Base-by-base conservation (phyloP, 73 alveolate species). In the Blepharisma japonicum region DNA sequence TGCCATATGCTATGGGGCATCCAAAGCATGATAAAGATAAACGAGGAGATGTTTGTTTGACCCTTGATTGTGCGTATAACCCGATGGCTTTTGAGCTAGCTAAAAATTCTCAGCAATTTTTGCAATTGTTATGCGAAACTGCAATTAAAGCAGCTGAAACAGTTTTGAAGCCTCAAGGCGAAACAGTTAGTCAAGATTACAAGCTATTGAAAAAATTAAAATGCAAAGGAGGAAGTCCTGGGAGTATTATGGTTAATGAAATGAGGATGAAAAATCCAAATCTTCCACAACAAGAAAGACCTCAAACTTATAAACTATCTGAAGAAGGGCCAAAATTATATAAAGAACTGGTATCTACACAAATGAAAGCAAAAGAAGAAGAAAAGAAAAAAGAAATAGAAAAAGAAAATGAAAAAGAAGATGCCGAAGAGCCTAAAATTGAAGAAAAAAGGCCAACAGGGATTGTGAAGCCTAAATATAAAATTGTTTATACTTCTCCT, bases 201-300 rank as follows among this genome's bases (percentile, higher is more conserved):
- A 95, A 87, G 85, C 94, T 95, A 11, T 79, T 97, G 80, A 95
- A 92, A 79, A 94, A 97, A 56, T 77, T 94, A 91, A 89, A 89
- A 80, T 97, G 98, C 84, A 94, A 94, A 80, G 99, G 99, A 55
- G 94, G 93, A 39, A 87, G 81, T 51, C 97, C 97, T 18, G 95
- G 94, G 20, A 79, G 80, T 79, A 87, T 87, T 6, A 87, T 83
- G 87, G 88, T 87, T 21, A 84, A 82, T 68, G 92, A 56, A 85
- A 77, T 68, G 80, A 74, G 94, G 86, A 82, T 83, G 88, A 83
- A 56, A 70, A 89, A 66, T 81, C 82, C 79, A 86, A 82, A 51
- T 83, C 89, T 54, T 6, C 80, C 81, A 50, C 56, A 68, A 56
- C 71, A 80, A 27, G 93, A 84, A 54, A 71, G 71, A 25, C 55